Evolutionary conservation across 225 moss, liverwort and hornwort genomes (phyloP), one percentile per base, ranked within the genome.

Genomic region (Bryum argenteum): DNA sequence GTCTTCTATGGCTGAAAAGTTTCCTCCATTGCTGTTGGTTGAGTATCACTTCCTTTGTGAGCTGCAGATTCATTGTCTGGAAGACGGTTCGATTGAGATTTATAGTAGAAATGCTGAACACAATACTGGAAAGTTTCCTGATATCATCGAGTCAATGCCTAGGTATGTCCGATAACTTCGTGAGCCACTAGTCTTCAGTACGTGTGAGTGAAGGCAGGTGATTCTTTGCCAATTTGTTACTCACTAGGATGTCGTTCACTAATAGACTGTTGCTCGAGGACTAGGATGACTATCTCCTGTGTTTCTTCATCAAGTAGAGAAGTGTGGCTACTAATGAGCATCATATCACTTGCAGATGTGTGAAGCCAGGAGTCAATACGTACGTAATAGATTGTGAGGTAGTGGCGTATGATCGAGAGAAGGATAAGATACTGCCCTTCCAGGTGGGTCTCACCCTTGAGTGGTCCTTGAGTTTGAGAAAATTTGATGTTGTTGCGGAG

Each of bases 41-140:
- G 59, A 75, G 38, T 63, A 48, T 60, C 71, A 54, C 50, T 54
- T 16, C 51, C 21, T 71, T 72, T 52, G 41, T 60, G 41, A 67
- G 69, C 38, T 81, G 73, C 77, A 98, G 98, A 80, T 98, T 71
- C 98, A 98, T 82, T 90, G 74, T 75, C 72, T 98, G 70, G 89
- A 98, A 77, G 85, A 92, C 61, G 94, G 92, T 9, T 77, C 91
- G 24, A 81, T 98, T 41, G 92, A 98, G 82, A 90, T 98, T 62
- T 98, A 98, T 56, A 98, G 98, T 75, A 88, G 98, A 83, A 98
- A 94, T 92, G 92, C 98, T 61, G 98, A 98, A 79, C 89, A 92
- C 64, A 94, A 98, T 58, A 98, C 94, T 66, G 89, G 78, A 62
- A 98, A 92, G 75, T 98, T 91, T 68, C 98, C 98, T 41, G 98